Base-by-base conservation (phyloP, 352 stramenopile genomes). In the Peronospora destructor region DNA sequence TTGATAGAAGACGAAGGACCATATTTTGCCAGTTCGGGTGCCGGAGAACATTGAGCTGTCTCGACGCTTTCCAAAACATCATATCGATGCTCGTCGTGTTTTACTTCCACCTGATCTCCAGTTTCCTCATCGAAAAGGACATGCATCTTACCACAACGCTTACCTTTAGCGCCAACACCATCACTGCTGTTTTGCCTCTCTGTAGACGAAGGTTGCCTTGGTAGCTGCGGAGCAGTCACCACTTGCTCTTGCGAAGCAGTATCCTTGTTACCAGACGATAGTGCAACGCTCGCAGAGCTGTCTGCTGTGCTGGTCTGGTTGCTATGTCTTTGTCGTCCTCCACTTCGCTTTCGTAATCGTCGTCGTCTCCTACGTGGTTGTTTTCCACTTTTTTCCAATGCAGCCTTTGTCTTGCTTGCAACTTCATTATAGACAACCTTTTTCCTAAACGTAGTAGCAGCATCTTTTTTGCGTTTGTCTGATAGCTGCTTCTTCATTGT, bases 1-100 rank as follows among this genome's bases (percentile, higher is more conserved):
- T 53, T 56, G 9, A n/a, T 37, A 9, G 51, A 63, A 29, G 46
- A 57, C 1, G 58, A 49, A 25, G 76, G 76, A 5, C 77, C 74
- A 40, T 88, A 88, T 45, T 85, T 88, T 11, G 73, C 38, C 23
- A 88, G 43, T 34, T 75, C 61, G 12, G 46, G 52, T 43, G 34
- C 32, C 23, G 26, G 46, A 35, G n/a, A 61, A 36, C 8, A 30
- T 45, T 9, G 43, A 32, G 21, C 2, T 46, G 30, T n/a, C 39
- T 25, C 46, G 21, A 16, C 14, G 12, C 30, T 33, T 30, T 41
- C 25, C 23, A 23, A 43, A 34, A 29, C 14, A 17, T 48, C 44
- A 37, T 10, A 7, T 9, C 16, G 21, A 19, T 40, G 8, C 10
- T 58, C 36, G 28, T 42, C 16, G 39, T 54, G 49, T 12, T 59